Evolutionary conservation across 2,329 filamentous ascomycete genomes (phyloP), one percentile per base, ranked within the genome.

Genomic region (Colletotrichum agaves): DNA sequence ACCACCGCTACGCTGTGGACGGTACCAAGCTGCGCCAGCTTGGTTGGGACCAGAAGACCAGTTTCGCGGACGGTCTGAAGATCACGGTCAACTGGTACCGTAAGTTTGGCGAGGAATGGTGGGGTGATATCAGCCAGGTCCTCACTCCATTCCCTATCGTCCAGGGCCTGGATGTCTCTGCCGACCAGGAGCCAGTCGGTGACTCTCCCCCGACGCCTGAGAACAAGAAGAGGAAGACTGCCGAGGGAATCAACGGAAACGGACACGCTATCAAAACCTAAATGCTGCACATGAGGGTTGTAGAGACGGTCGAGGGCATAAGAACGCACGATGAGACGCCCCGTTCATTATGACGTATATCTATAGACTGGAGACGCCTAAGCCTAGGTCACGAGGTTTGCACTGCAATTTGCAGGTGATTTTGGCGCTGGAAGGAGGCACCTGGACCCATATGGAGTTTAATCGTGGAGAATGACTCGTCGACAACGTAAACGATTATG

Each of bases 1-100:
- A 93, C 77, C 86, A 88, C 74, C 84, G 90, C 41, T 93, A 93
- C 74, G 90, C 90, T 11, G 88, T 93, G 2, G 89, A 93, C 74
- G 90, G 87, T 37, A 87, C 85, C 60, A 93, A 92, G 78, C 83
- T 93, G 71, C 81, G 86, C 43, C 79, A 84, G 69, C 82, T 93
- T 5, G 91, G 91, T 21, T 93, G 91, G 91, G 82, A 86, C 61
- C 91, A 91, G 75, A 88, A 87, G 77, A 91, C 87, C 2, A 81
- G 78, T 58, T 90, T 93, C 68, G 84, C 84, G 15, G 84, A 90
- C 2, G 91, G 91, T 7, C 79, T 93, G 62, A 81, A 79, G 65
- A 82, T 80, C 53, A 93, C 91, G 0, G 88, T 92, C 15, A 84
- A 90, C 56, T 93, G 91, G 91, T 93, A 93, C 76, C 82, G 80